These are phyloP conservation scores for Amniculicola lignicola DNA, from an alignment of 495 filamentous ascomycete genomes.

Conservation along the genomic window DNA sequence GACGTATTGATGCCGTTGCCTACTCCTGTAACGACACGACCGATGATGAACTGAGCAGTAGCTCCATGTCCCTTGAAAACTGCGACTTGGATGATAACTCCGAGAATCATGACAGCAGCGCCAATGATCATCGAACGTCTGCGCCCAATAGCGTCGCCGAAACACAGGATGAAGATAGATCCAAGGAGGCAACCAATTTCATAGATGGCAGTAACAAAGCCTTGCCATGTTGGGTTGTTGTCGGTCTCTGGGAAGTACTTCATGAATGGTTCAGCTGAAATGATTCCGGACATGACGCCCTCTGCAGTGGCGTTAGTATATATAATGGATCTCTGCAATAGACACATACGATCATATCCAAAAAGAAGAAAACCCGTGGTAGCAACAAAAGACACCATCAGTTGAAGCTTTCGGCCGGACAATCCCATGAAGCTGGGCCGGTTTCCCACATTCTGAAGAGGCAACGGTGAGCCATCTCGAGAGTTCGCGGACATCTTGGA, in stretches of 20 bases:
- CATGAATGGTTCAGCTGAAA: slow-evolving; percentile 69
- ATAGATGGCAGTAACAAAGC: slow-evolving; percentile 78
- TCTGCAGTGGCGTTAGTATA: slow-evolving; percentile 32
- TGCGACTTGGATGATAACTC: slow-evolving; percentile 66
- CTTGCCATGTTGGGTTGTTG: slow-evolving; percentile 69
- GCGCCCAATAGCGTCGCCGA: slow-evolving; percentile 67
- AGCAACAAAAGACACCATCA: slow-evolving; percentile 28
- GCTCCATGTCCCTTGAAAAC: slow-evolving; percentile 43
- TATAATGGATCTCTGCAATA: neutral
- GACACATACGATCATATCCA: slow-evolving; percentile 32
- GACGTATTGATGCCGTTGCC: slow-evolving; percentile 75
- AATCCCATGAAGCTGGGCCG: slow-evolving; percentile 31
- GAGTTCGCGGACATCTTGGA: neutral
- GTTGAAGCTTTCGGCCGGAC: slow-evolving; percentile 21
- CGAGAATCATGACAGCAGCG: slow-evolving; percentile 67
- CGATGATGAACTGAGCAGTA: slow-evolving; percentile 67
- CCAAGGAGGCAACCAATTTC: slow-evolving; percentile 75
- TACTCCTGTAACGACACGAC: slow-evolving; percentile 67
- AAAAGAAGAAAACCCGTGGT: slow-evolving; percentile 36
- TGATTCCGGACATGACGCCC: slow-evolving; percentile 79
- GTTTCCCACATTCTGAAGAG: slow-evolving; percentile 7
- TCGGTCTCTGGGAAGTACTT: slow-evolving; percentile 64
- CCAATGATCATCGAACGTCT: slow-evolving; percentile 55
- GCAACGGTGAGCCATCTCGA: neutral
- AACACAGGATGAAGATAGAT: slow-evolving; percentile 65